These are phyloP conservation scores for Diplodia mutila DNA, from an alignment of 2,329 filamentous ascomycete genomes.

Conservation along the genomic window DNA sequence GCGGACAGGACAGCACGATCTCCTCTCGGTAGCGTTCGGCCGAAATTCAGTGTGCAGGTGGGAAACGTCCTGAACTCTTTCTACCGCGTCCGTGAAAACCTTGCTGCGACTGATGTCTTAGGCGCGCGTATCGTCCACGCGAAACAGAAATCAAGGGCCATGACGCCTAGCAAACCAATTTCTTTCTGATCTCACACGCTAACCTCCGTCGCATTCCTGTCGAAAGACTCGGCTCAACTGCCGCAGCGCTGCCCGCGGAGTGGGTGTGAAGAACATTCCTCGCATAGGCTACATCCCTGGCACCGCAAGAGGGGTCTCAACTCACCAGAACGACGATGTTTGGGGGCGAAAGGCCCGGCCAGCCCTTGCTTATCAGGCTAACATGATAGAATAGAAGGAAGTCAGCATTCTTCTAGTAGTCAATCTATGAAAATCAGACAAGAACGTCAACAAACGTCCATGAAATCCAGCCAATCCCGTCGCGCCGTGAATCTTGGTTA, in stretches of 20 bases:
- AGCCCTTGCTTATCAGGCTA: constrained; percentile 45
- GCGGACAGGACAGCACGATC: constrained; percentile 24
- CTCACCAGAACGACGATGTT: constrained; percentile 41
- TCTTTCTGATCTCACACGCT: constrained; percentile 26
- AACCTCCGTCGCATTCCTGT: constrained; percentile 27
- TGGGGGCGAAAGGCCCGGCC: constrained; percentile 33
- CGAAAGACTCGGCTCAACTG: constrained; percentile 26
- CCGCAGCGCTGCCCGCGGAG: constrained; percentile 13
- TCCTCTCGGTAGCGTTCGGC: constrained; percentile 19
- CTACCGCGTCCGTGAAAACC: constrained; percentile 25
- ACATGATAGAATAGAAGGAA: constrained; percentile 31
- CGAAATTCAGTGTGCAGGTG: constrained; percentile 22
- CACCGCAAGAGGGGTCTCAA: constrained; percentile 33
- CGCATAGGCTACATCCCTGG: constrained; percentile 36
- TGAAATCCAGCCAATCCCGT: constrained; percentile 26
- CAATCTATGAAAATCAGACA: constrained; percentile 27
- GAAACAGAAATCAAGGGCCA: constrained; percentile 25
- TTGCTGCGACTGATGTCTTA: constrained; percentile 28
- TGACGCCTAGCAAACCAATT: constrained; percentile 27
- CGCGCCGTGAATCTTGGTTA: constrained; percentile 23
- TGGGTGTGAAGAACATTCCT: constrained; percentile 28
- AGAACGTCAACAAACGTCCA: constrained; percentile 24
- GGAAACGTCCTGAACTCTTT: constrained; percentile 18
- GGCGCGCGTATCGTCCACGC: constrained; percentile 25
- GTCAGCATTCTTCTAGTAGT: constrained; percentile 28